Evolutionary conservation across 2,329 filamentous ascomycete species (phyloP), one percentile per base, ranked within the genome.

Genomic region (Alternaria triticina): DNA sequence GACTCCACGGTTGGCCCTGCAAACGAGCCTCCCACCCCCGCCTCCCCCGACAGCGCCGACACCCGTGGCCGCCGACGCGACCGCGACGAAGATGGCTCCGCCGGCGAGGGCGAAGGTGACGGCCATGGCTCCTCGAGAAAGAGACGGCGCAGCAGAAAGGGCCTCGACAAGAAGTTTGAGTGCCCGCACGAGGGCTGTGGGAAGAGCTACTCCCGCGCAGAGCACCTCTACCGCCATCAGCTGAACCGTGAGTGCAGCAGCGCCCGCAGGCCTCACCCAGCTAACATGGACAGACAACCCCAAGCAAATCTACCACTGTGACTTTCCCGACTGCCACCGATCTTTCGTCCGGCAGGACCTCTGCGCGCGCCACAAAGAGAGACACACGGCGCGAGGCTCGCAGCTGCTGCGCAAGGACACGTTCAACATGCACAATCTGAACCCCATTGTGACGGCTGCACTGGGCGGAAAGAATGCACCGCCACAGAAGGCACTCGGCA

Each of bases 191-290:
- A 92, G 68, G 93, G 91, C 43, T 99, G 96, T 74, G 94, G 93
- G 44, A 99, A 97, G 85, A 96, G 91, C 77, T 99, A 99, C 79
- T 97, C 95, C 25, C 88, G 96, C 77, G 95, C 96, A 9, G 96
- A 98, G 82, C 96, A 99, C 83, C 84, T 99, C 83, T 97, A 97
- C 82, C 89, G 96, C 49, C 95, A 98, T 81, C 94, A 98, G 82
- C 83, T 98, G 70, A 99, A 99, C 78, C 96, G 91, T 94, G 85
- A 80, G 89, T 52, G 9, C 43, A 23, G 25, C 36, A 45, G 11
- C 23, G 22, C 20, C 49, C 3, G 40, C 33, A 54, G 30, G 23
- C 58, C 54, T 33, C 43, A 15, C 22, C 12, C 25, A 17, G 36
- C 70, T 75, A 59, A 75, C 61, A 6, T 43, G 27, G 55, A 54